These are phyloP conservation scores for Termitomyces sp. DNA, from an alignment of 768 basidiomycete species.

Conservation along the genomic window DNA sequence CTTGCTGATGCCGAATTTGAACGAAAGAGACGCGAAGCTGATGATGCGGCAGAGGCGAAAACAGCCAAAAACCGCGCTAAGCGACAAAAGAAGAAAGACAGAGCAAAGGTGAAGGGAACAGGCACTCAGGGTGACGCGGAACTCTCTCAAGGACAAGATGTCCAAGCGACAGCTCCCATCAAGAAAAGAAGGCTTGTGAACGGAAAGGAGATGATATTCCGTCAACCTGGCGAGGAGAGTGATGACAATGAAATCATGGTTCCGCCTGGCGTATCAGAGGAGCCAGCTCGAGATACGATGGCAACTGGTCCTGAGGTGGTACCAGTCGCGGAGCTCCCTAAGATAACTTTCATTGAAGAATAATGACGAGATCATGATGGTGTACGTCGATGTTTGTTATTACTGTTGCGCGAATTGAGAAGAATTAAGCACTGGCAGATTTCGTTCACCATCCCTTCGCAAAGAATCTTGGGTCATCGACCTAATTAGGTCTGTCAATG, in stretches of 20 bases:
- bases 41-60: constrained; percentile 75
- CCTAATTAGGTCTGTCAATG: not conserved
- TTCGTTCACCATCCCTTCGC: no score
- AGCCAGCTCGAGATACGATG: not conserved
- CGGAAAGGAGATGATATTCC: constrained; percentile 64
- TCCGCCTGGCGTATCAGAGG: not conserved
- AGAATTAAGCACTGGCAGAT: not conserved
- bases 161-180: constrained; percentile 38
- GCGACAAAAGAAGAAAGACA: constrained; percentile 88
- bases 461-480: not conserved
- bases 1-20: constrained; percentile 70
- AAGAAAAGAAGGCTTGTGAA: constrained; percentile 84
- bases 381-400: not conserved
- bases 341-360: constrained; percentile 8
- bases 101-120: constrained; percentile 44
- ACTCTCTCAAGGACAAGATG: constrained; percentile 8
- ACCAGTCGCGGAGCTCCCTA: constrained; percentile 5
- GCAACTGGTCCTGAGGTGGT: not conserved
- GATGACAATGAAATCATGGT: constrained; percentile 24
- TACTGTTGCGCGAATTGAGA: not conserved
- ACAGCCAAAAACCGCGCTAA: constrained; percentile 95
- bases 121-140: constrained; percentile 21
- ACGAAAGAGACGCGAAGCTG: constrained; percentile 64
- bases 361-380: not conserved
- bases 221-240: constrained; percentile 39